Evolutionary conservation across 345 rosid genomes (phyloP), one percentile per base, ranked within the genome.

Genomic region (Populus ilicifolia): DNA sequence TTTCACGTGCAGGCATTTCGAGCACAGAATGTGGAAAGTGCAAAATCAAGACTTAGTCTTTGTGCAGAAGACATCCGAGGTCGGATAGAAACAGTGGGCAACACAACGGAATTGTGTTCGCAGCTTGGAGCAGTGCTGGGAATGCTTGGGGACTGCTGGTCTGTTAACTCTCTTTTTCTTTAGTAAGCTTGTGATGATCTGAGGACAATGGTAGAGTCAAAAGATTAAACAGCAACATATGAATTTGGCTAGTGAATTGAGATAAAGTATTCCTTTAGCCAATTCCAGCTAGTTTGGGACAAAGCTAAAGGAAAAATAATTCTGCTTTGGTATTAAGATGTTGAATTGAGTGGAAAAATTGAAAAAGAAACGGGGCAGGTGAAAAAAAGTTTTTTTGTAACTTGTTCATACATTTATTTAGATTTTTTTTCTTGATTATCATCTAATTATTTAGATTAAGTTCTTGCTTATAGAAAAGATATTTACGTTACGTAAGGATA

Each of bases 141-240:
- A 21, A 92, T 94, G 97, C 99, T 93, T 59, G 99, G 99, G 27
- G 99, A 96, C 82, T 93, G 98, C 94, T 88, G 99, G 99, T 93
- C 75, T 64, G 85, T 77, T 67, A 74, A 46, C 81, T 75, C 72
- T 59, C 61, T 67, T 75, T 67, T 36, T 74, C 48, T 64, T 67
- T 39, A 21, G 14, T 6, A 17, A 52, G 38, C 23, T 35, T 16
- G 2, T 3, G 6, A 11, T 63, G 17, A 21, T 5, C 23, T 35
- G 35, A n/a, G 63, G 43, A 16, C 12, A 8, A 17, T 21, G 43
- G 50, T 29, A 14, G 23, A 66, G 5, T 75, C 18, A 48, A 33
- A 18, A 2, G 62, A 2, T 23, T 59, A 20, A n/a, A 23, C 23
- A 13, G 30, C n/a, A 36, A 75, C 50, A 66, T 35, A 8, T 17